Evolutionary conservation across 805 yeast species (phyloP).

Genomic region (Metschnikowia arizonensis): DNA sequence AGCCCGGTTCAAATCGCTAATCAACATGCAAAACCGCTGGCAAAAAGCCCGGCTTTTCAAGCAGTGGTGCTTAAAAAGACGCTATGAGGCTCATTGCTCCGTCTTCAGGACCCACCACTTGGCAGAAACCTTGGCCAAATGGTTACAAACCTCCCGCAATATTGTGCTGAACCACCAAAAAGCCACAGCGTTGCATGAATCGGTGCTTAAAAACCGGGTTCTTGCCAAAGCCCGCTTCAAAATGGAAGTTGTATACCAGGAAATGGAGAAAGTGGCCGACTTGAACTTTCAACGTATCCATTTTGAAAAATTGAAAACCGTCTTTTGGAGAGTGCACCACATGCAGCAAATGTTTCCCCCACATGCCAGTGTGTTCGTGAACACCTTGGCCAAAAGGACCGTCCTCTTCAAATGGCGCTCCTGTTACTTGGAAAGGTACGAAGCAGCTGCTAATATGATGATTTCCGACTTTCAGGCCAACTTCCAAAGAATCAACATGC

Average conservation of each 20-base stretch:
- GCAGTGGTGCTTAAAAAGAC: background rate
- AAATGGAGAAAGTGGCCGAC: slow-evolving; percentile 17
- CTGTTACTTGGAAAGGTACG: slow-evolving; percentile 20
- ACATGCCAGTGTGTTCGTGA: background rate
- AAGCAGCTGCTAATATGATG: slow-evolving; percentile 16
- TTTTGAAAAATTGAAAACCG: slow-evolving; percentile 10
- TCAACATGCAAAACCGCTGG: background rate
- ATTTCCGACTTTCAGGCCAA: slow-evolving; percentile 18
- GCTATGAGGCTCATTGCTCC: background rate
- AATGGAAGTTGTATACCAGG: background rate
- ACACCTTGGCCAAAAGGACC: background rate
- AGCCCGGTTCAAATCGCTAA: background rate
- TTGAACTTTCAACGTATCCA: slow-evolving; percentile 21
- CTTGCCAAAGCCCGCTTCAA: slow-evolving; percentile 2
- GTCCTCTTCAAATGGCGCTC: slow-evolving; percentile 23
- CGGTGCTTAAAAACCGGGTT: background rate
- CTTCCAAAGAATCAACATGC: slow-evolving; percentile 6
- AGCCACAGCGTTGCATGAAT: background rate
- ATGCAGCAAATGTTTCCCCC: background rate
- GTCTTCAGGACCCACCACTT: background rate
- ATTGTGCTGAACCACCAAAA: background rate
- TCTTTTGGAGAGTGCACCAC: background rate
- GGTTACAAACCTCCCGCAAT: background rate
- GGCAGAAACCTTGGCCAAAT: background rate
- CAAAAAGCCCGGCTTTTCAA: background rate